Percentiles rank a stretch among this genome's conserved stretches.
Evolutionary conservation across 106 monocot genomes (phyloP).

Genomic region (Dioscorea alata): DNA sequence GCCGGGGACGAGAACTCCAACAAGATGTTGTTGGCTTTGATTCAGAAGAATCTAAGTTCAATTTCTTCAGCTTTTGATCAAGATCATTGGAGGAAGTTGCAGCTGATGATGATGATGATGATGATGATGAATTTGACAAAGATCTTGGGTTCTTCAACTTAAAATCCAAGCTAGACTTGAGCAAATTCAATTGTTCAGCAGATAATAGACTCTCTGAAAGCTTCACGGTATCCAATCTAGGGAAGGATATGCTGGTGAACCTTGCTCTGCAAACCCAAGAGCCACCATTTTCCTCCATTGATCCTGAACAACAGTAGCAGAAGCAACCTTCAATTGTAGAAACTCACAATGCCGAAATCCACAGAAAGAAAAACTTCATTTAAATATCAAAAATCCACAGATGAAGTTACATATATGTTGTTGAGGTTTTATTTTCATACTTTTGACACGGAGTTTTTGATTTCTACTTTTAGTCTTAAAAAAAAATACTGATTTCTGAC

Average conservation of each 20-base stretch:
- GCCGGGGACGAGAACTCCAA: too few species aligned
- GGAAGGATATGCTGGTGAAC: not conserved
- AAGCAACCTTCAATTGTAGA: not conserved
- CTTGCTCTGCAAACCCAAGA: constrained; percentile 7
- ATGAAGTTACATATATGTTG: too few species aligned
- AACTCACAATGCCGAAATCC: too few species aligned
- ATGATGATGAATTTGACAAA: too few species aligned
- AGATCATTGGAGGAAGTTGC: too few species aligned
- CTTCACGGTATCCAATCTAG: not conserved
- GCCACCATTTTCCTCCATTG: not conserved
- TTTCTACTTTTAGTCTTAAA: too few species aligned
- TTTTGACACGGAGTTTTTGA: too few species aligned
- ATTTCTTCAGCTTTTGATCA: not conserved
- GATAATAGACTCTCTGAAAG: not conserved
- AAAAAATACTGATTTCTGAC: too few species aligned
- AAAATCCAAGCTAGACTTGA: not conserved
- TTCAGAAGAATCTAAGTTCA: not conserved
- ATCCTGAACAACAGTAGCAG: not conserved
- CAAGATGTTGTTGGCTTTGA: not conserved
- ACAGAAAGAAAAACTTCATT: too few species aligned
- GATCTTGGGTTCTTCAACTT: not conserved
- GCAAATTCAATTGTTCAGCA: not conserved
- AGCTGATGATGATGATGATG: too few species aligned
- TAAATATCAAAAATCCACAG: too few species aligned
- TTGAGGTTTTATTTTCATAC: too few species aligned